Base-by-base conservation (phyloP, 768 basidiomycete species). In the Calocybe indica region DNA sequence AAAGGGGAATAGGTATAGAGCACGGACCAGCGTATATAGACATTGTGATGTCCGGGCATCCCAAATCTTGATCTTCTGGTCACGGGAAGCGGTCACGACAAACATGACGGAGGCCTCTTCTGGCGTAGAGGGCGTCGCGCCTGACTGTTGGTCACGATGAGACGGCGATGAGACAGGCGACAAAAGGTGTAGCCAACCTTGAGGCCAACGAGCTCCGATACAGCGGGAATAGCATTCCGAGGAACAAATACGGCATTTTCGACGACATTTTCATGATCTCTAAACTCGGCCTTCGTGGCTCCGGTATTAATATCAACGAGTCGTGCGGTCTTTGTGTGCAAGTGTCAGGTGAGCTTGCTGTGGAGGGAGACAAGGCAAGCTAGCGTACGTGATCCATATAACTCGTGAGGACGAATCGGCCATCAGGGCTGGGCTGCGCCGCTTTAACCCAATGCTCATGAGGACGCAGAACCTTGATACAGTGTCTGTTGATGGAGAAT, bases 1-100 rank as follows among this genome's bases (percentile, higher is more conserved):
- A 42, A 7, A 30, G 7, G 5, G 39, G 15, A 42, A 29, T 6
- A 28, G 12, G 12, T 7, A 15, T 14, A 11, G 52, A 35, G 10
- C 22, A 60, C 71, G 45, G 47, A 80, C 81, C 38, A 86, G 69
- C 35, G 73, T 79, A 55, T 76, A 70, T 14, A 85, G 60, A 58
- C 83, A 75, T 60, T 82, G 83, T 1, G 88, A 85, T 12, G 73
- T 76, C 37, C 74, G 65, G 0, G 76, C 69, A 53, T 89, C 88
- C 87, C 87, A 89, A 5, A 89, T 62, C 56, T 79, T 81, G 63
- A 89, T 81, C 4, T 73, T 75, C 69, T 85, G 88, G 65, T 89
- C 87, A 56, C 86, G 68, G 12, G 83, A 82, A 0, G 82, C 83
- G 0, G 84, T 85, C n/a, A 77, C 79, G 6, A 78, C 72, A 53